These are phyloP conservation scores for Smittium culicis DNA, from an alignment of 371 early-diverging fungal species.

Conservation along the genomic window DNA sequence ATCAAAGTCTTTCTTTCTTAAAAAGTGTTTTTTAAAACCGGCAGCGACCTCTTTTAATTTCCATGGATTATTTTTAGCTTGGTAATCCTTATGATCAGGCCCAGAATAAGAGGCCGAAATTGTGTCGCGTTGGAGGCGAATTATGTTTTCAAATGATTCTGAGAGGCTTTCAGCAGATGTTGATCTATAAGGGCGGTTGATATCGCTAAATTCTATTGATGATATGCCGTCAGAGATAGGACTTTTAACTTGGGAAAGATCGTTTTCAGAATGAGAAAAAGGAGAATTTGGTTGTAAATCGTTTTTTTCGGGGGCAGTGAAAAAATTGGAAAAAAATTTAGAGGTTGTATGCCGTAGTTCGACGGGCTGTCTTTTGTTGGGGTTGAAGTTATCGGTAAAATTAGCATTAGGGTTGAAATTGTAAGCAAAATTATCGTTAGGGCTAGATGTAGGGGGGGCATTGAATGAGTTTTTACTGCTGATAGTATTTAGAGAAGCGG, in stretches of 20 bases:
- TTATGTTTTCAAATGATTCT: background rate
- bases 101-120: background rate
- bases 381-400: background rate
- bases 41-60: background rate
- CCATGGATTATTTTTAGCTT: background rate
- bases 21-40: background rate
- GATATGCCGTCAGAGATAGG: background rate
- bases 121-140: background rate
- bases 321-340: background rate
- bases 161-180: constrained; percentile 5
- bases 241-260: constrained; percentile 20
- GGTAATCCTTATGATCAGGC: background rate
- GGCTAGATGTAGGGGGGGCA: background rate
- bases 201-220: constrained; percentile 7
- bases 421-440: background rate
- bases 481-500: background rate
- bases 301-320: background rate
- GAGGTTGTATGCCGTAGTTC: background rate
- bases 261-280: background rate
- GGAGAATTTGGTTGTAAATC: background rate
- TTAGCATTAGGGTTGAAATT: background rate
- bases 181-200: constrained; percentile 11
- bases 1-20: background rate
- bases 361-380: no score
- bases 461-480: background rate